Evolutionary conservation across 257 asterid species (phyloP), one percentile per base, ranked within the genome.

Genomic region (Przewalskia tangutica): DNA sequence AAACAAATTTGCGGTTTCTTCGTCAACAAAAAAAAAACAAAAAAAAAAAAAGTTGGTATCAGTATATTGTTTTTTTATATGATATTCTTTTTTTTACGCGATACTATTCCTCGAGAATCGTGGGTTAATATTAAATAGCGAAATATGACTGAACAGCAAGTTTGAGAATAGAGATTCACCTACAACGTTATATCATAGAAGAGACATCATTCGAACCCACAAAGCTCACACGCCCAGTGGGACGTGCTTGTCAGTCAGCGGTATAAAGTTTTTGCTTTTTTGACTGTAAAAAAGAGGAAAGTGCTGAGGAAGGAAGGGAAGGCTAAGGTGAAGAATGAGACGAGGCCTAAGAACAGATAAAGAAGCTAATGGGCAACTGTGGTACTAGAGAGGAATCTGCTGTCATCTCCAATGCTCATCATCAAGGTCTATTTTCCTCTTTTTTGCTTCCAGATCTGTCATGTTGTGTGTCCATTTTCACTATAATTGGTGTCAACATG

Each of bases 311-410:
- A 70, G 62, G 7, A 18, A 12, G 58, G 44, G 34, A 16, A 11
- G 77, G 23, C 6, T 70, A 16, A 34, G 32, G 32, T 53, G 86
- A 85, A 89, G 89, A 82, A 89, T 89, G 93, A 89, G 90, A 87
- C 84, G 82, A 77, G 77, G 32, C 32, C 32, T 27, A 27, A 77
- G 80, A 50, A 16, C 50, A 54, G 79, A 77, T 65, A 71, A 82
- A 59, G 80, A 81, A 86, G 48, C 66, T 50, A 20, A 96, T 96
- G 99, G 98, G 99, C 68, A 96, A 96, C 83, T 95, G 98, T 90
- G 99, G 99, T 83, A 95, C 98, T 91, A 89, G 98, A 80, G 98
- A 95, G 82, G 99, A 96, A 84, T 90, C 99, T 32, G 90, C 98
- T 86, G 98, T 92, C 82, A 90, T 96, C 83, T 85, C 98, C 77